Base-by-base conservation (phyloP, 345 rosid species). In the Melaleuca alternifolia region DNA sequence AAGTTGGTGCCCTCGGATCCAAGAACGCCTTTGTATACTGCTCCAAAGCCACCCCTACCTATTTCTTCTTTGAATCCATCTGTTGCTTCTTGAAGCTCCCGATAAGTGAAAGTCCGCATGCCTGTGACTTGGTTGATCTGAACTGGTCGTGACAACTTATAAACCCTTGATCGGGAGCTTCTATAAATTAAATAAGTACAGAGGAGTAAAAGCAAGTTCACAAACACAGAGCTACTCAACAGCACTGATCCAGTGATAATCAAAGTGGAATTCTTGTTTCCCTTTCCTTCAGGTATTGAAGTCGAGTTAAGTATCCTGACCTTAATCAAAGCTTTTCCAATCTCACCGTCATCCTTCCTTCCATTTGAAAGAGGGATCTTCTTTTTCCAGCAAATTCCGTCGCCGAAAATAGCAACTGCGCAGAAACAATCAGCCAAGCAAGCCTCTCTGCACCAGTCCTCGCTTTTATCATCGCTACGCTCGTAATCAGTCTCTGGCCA, bases 351-450 rank as follows among this genome's bases (percentile, higher is more conserved):
- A 85, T 83, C 88, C 54, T 71, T 11, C 71, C 14, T 83, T 13
- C 95, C 96, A 51, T 91, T 91, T 5, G 92, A 89, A n/a, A 93
- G 85, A 24, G 95, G 95, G 62, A 51, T 52, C 85, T 51, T 92
- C 92, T 94, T 93, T 89, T 93, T 95, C 93, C 89, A 91, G 48
- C 95, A 92, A 0, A 53, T 23, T 10, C 88, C 86, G 0, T 28
- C 13, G 33, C 86, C 85, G 3, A 61, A 88, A 83, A 89, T 86
- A 26, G 92, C 94, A 12, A 89, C 93, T 18, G 88, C 93, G 54
- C 95, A 95, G 20, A 90, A 89, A 85, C 94, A 93, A 86, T 93
- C 98, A 16, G 5, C 77, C 90, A 93, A 83, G 90, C 95, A 94
- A 75, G 88, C 85, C 50, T 61, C 46, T 51, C 88, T 87, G 14